Conservation (phyloP, 495 filamentous ascomycete genomes). For the Talaromyces adpressus region DNA sequence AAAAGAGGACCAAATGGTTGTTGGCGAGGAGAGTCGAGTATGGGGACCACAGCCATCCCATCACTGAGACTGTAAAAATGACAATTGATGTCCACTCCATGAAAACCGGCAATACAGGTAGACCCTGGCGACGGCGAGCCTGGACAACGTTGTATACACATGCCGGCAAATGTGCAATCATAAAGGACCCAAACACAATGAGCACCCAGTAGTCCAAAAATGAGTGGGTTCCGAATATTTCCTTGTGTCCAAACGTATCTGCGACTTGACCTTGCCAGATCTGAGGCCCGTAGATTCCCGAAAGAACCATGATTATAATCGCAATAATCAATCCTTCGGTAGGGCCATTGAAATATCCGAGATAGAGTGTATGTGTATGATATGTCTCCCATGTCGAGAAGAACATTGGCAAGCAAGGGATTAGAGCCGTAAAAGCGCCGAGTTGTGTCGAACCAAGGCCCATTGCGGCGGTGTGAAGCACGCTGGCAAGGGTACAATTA, state of each 20-base stretch:
- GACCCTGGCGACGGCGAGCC: constrained; percentile 61
- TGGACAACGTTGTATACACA: constrained; percentile 74
- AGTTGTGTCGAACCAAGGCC: constrained; percentile 73
- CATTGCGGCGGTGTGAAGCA: constrained; percentile 87
- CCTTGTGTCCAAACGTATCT: constrained; percentile 51
- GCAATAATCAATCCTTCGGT: constrained; percentile 93
- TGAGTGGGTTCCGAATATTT: constrained; percentile 57
- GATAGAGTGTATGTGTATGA: constrained; percentile 94
- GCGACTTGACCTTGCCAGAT: constrained; percentile 76
- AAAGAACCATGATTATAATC: constrained; percentile 74
- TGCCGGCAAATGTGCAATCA: constrained; percentile 73
- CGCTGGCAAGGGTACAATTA: constrained; percentile 87
- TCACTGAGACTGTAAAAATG: constrained; percentile 64
- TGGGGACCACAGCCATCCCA: constrained; percentile 82
- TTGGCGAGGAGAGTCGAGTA: constrained; percentile 70
- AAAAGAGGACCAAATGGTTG: constrained; percentile 87
- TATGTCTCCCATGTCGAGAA: constrained; percentile 99
- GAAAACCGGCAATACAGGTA: constrained; percentile 79
- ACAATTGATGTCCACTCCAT: constrained; percentile 91
- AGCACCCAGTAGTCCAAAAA: constrained; percentile 85
- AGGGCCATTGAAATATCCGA: constrained; percentile 94
- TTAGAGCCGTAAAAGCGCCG: constrained; percentile 84
- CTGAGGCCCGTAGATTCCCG: constrained; percentile 78
- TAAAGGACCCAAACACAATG: constrained; percentile 62
- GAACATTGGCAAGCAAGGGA: constrained; percentile 95